Percentiles rank a stretch among this genome's conserved stretches.
Conservation (phyloP, 2,329 filamentous ascomycete species). For the Talaromyces funiculosus region DNA sequence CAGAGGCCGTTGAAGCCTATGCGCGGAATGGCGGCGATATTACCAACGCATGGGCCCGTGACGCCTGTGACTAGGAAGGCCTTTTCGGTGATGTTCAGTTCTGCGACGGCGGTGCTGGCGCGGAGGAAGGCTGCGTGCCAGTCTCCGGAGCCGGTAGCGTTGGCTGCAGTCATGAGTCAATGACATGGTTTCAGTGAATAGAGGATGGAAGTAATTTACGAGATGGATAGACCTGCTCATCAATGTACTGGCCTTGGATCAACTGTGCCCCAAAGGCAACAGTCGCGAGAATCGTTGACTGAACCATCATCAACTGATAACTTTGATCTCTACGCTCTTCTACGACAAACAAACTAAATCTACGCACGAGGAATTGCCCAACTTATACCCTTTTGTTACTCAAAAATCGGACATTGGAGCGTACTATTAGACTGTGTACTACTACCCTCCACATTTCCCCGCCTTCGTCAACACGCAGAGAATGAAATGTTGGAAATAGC, state of each 20-base stretch:
- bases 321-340: background rate
- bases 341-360: background rate
- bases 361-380: background rate
- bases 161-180: background rate
- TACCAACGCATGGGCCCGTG: slow-evolving; percentile 26
- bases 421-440: background rate
- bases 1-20: slow-evolving; percentile 35
- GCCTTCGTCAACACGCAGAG: background rate
- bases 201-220: background rate
- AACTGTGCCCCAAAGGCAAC: background rate
- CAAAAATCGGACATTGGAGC: background rate
- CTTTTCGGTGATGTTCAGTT: slow-evolving; percentile 19
- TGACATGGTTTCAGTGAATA: no score
- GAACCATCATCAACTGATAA: background rate
- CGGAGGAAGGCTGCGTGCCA: slow-evolving; percentile 16
- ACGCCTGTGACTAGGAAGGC: slow-evolving; percentile 25
- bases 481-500: background rate
- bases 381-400: background rate
- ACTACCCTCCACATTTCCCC: background rate
- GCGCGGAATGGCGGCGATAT: slow-evolving; percentile 28
- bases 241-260: slow-evolving; percentile 1
- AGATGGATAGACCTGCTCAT: slow-evolving; percentile 7
- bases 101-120: slow-evolving; percentile 12
- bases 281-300: background rate
- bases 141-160: slow-evolving; percentile 17